Evolutionary conservation across 306 rosid genomes (phyloP), one percentile per base, ranked within the genome.

Genomic region (Quercus parvula): DNA sequence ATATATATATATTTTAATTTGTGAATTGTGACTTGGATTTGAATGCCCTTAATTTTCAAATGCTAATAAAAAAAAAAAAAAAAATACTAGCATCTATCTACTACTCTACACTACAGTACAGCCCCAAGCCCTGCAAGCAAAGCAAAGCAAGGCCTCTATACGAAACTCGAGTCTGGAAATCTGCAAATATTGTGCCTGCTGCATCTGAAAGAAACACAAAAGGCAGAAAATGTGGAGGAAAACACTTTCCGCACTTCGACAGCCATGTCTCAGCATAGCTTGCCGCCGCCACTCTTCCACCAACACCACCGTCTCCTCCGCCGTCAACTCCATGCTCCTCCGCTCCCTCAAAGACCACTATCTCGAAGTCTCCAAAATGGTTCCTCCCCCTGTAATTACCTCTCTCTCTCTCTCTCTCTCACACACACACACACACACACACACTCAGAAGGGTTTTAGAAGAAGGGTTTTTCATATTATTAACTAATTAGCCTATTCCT

Each of bases 261-360:
- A 51, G 3, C 79, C 84, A 20, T 77, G 66, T 46, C 69, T 63
- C 15, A 70, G 58, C 9, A 35, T 44, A 30, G 56, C 85, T 20
- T 78, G 86, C 71, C 76, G 86, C 61, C 75, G 54, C 61, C 75
- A 11, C 17, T 10, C 54, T 13, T 49, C 54, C 14, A 49, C 54
- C 54, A 49, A 49, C 88, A 31, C 89, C 77, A 20, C 81, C 14
- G 82, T 86, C n/a, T 85, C 97, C 22, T 66, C 92, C n/a, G 92
- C 95, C 75, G 91, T 92, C 62, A 82, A 91, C 80, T 90, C 98
- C 35, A 25, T 91, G 76, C 73, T 95, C 22, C 95, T 92, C 76
- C 96, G 92, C 38, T 95, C 99, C 64, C 95, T 95, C 59, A 95
- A 92, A 74, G 98, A 92, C 4, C 99, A 95, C 92, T 95, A 90